Evolutionary conservation across 164 flowering plant species (phyloP), one percentile per base, ranked within the genome.

Genomic region (Kingdonia uniflora): DNA sequence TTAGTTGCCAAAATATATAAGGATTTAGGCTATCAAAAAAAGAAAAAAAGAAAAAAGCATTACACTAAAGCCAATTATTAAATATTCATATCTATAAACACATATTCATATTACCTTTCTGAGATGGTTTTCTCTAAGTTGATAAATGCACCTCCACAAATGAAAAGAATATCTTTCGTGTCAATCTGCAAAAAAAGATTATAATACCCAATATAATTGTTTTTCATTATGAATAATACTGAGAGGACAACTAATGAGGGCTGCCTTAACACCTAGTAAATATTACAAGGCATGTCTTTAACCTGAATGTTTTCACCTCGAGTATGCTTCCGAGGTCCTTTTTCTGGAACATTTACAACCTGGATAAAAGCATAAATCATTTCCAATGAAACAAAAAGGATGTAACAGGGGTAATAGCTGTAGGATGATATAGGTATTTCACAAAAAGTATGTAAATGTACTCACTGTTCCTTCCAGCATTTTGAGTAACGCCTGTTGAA

Each of bases 391-490:
- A 19, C 29, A 23, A 22, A 14, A 41, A 43, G 19, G 15, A 37
- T 5, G 39, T 17, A 17, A 19, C 19, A n/a, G n/a, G n/a, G n/a
- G n/a, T n/a, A n/a, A n/a, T n/a, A n/a, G n/a, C n/a, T n/a, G n/a
- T n/a, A n/a, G 26, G 19, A 11, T n/a, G n/a, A n/a, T 4, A 14
- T 21, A 14, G 26, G 33, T 12, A 21, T 2, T 47, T 47, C 12
- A 14, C 8, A 22, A 23, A 14, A 47, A 22, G 11, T n/a, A n/a
- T n/a, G n/a, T n/a, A 15, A 21, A 57, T 53, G 49, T 20, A 79
- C 94, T 80, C 61, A 91, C 98, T 20, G 98, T 87, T 65, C 98
- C 98, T 78, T 91, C 96, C 22, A 91, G 80, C 98, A 91, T 91
- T 67, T 87, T 91, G 16, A 91, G 74, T 46, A 91, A 74, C 58